These are phyloP conservation scores for Schizothecium vesticola DNA, from an alignment of 495 filamentous ascomycete genomes.

Conservation along the genomic window DNA sequence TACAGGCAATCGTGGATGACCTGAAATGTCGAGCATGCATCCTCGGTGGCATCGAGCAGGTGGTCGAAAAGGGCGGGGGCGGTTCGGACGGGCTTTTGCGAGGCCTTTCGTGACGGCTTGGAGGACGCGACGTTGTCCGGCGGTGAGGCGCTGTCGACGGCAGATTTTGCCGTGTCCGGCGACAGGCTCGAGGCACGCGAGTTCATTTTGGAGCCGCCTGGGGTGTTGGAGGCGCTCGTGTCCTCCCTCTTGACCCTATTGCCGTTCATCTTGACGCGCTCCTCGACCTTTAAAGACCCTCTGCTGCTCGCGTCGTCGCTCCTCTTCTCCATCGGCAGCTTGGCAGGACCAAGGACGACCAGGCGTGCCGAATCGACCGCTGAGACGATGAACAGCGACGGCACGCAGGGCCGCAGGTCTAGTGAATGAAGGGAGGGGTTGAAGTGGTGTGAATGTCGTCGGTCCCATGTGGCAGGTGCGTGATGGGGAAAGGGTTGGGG, in stretches of 20 bases:
- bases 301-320: conserved; percentile 30
- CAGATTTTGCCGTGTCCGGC: conserved; percentile 39
- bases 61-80: conserved; percentile 62
- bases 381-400: not conserved
- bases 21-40: conserved; percentile 72
- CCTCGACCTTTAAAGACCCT: conserved; percentile 29
- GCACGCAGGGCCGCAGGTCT: not conserved
- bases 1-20: conserved; percentile 80
- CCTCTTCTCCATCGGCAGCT: conserved; percentile 37
- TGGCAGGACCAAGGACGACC: not conserved
- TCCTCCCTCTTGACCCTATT: conserved; percentile 35
- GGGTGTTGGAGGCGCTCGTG: conserved; percentile 30
- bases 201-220: conserved; percentile 36
- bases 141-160: conserved; percentile 36
- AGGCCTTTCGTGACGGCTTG: conserved; percentile 69
- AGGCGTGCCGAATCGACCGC: not conserved
- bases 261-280: conserved; percentile 25
- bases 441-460: not conserved
- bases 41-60: conserved; percentile 66
- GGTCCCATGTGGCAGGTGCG: not conserved
- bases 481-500: not conserved
- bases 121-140: conserved; percentile 48
- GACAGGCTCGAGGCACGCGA: conserved; percentile 38
- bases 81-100: conserved; percentile 59
- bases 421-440: not conserved